Percentiles rank a stretch among this genome's conserved stretches.
phyloP scores from a whole-genome alignment of 1,284 basidiomycete species.

The Ustilago loliicola region DNA sequence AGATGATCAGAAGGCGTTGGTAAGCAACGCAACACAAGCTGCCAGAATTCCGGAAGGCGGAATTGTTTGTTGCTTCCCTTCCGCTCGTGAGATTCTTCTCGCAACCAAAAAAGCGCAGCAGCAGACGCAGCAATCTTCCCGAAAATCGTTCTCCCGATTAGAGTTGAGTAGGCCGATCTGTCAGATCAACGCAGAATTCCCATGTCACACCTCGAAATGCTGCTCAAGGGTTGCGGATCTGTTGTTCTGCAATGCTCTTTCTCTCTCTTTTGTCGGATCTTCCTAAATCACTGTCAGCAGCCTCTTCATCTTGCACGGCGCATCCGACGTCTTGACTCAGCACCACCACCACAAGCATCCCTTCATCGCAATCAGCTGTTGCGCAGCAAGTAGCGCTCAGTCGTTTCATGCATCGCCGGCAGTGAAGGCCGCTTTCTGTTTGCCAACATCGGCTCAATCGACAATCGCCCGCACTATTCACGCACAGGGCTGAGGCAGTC shows the following conservation, averaged over 20 bases:
- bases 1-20: not conserved
- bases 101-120: constrained; percentile 17
- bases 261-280: constrained; percentile 6
- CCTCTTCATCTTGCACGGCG: constrained; percentile 3
- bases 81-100: not conserved
- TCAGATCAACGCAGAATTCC: not conserved
- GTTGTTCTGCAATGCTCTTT: not conserved
- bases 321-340: not conserved
- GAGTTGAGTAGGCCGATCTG: not conserved
- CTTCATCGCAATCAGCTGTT: not conserved
- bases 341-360: not conserved
- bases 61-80: no score
- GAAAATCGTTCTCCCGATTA: not conserved
- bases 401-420: constrained; percentile 16
- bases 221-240: not conserved
- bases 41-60: constrained; percentile 15
- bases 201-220: constrained; percentile 3
- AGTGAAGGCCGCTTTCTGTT: constrained; percentile 1
- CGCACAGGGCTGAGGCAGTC: not conserved
- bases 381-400: constrained; percentile 6
- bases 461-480: not conserved
- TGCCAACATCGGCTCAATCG: not conserved
- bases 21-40: not conserved
- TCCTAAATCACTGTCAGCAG: not conserved
- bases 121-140: not conserved